Evolutionary conservation across 192 early-diverging fungal species (phyloP).

Genomic region (Geranomyces variabilis): DNA sequence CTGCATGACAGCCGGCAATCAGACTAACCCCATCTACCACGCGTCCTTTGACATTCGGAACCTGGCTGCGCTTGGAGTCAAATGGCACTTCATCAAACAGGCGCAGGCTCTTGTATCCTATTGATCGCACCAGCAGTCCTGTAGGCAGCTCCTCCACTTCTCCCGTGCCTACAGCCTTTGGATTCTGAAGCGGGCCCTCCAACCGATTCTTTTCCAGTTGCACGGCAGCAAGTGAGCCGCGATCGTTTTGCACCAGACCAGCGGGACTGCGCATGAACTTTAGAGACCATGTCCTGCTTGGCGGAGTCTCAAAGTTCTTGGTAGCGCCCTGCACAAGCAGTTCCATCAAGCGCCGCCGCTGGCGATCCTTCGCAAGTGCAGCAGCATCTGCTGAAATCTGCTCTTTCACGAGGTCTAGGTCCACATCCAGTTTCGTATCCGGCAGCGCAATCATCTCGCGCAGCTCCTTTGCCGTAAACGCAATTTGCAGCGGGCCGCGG

Average conservation of each 20-base stretch:
- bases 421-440: slow-evolving; percentile 61
- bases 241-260: slow-evolving; percentile 46
- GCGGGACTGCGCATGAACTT: slow-evolving; percentile 75
- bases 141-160: slow-evolving; percentile 58
- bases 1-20: background rate
- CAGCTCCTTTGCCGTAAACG: slow-evolving; percentile 95
- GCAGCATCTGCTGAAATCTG: slow-evolving; percentile 52
- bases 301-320: slow-evolving; percentile 40
- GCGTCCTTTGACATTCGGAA: slow-evolving; percentile 85
- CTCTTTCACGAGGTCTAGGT: slow-evolving; percentile 56
- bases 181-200: slow-evolving; percentile 59
- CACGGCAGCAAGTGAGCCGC: background rate
- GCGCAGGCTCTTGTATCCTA: slow-evolving; percentile 80
- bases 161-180: slow-evolving; percentile 64
- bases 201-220: slow-evolving; percentile 69
- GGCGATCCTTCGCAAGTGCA: slow-evolving; percentile 47
- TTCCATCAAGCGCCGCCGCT: slow-evolving; percentile 83
- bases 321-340: slow-evolving; percentile 63
- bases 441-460: slow-evolving; percentile 88
- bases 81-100: slow-evolving; percentile 77
- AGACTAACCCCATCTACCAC: slow-evolving; percentile 50
- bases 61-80: slow-evolving; percentile 61
- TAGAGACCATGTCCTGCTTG: slow-evolving; percentile 67
- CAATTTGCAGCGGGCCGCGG: slow-evolving; percentile 89
- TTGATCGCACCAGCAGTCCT: slow-evolving; percentile 77